Base-by-base conservation (phyloP, 768 basidiomycete species). In the Mrakia hoshinonis region DNA sequence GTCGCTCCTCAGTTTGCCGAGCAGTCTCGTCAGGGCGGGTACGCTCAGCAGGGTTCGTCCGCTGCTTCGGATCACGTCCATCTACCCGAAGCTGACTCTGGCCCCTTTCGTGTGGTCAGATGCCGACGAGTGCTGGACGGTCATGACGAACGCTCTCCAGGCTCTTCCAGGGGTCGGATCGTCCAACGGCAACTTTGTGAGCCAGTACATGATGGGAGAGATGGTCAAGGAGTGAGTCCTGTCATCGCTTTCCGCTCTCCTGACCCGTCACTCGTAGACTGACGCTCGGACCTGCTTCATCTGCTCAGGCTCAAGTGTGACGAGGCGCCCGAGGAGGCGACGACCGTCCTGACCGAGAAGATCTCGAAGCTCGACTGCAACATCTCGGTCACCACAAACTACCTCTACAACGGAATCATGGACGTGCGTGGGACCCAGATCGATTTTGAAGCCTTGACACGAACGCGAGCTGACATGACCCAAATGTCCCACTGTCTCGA, bases 1-100 rank as follows among this genome's bases (percentile, higher is more conserved):
- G 85, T 87, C 11, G 87, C 91, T 38, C 95, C 95, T 3, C 96
- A 97, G 80, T 98, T 99, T 76, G 89, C 87, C 3, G 93, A 98
- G 77, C 75, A 83, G 78, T 79, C 80, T 76, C 61, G 81, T 76
- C 55, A 79, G 75, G 80, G 82, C 12, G 84, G 84, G 22, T 92
- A 87, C 76, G 87, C 93, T 1, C 96, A 97, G 78, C 95, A 97
- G 85, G 84, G 82, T 83, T 47, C 43, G 74, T 62, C 13, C 49
- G 26, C 10, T 60, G 29, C 34, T 34, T 43, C 3, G 29, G 20
- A 5, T 15, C 15, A 24, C 12, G 7, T 58, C 22, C 51, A 26
- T 4, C 51, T 1, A 12, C 51, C 31, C 6, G 24, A n/a, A 51
- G 20, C 9, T 51, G 49, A 20, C 49, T 51, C 20, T 7, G 2